phyloP scores from a whole-genome alignment of 2,329 filamentous ascomycete species.

The Sclerotinia borealis region DNA sequence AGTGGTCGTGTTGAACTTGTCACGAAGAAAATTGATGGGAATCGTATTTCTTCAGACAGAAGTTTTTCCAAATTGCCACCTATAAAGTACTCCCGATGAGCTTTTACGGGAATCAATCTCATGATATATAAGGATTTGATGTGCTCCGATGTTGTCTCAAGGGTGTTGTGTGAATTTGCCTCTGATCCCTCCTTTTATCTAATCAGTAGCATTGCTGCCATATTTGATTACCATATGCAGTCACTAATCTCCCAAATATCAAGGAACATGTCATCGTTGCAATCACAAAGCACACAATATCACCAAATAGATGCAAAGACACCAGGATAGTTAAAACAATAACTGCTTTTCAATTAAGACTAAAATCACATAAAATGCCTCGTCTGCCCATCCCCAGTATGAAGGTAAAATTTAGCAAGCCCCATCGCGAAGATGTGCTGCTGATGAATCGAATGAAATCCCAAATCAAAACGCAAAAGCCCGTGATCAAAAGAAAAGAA shows the following conservation, averaged over 20 bases:
- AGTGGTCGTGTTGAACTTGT: no score
- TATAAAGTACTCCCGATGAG: no score
- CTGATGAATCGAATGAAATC: not conserved
- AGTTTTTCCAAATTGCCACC: no score
- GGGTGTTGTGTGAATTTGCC: no score
- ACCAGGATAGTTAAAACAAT: not conserved
- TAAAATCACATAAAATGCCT: slow-evolving; percentile 8
- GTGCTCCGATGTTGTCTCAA: no score
- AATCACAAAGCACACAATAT: not conserved
- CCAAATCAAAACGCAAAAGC: not conserved
- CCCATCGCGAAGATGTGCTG: not conserved
- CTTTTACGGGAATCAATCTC: no score
- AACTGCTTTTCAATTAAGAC: slow-evolving; percentile 5
- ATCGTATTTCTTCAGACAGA: no score
- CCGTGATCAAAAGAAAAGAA: not conserved
- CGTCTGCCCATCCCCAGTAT: not conserved
- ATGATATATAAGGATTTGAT: no score
- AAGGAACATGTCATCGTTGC: not conserved
- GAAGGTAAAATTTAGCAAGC: not conserved
- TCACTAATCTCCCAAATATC: not conserved
- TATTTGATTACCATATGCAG: no score
- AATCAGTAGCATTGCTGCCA: no score
- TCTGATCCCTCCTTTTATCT: no score
- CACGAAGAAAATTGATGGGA: no score
- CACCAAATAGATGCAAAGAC: not conserved